A percentile compares a stretch with the other conserved stretches of the same genome.
phyloP scores from a whole-genome alignment of 106 monocot species.

The Dendrobium chrysotoxum region DNA sequence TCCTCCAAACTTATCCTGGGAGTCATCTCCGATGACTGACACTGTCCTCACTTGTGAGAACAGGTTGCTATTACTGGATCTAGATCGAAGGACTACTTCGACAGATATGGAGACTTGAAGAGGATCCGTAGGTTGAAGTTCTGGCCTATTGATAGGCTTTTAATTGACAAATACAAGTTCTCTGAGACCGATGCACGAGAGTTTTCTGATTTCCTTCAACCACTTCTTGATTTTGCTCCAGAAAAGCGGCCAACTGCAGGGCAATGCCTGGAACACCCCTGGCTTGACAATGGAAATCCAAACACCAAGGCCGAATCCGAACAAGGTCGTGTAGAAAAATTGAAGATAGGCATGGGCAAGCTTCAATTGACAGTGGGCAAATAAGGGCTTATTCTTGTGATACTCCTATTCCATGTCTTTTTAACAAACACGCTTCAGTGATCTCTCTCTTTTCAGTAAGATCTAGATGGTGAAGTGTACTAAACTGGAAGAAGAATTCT shows the following conservation, averaged over 20 bases:
- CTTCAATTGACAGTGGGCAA: slow-evolving; percentile 15
- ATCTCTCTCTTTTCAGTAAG: not conserved
- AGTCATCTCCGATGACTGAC: not conserved
- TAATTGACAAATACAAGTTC: slow-evolving; percentile 77
- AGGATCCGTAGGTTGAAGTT: slow-evolving; percentile 77
- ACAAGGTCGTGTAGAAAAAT: slow-evolving; percentile 12
- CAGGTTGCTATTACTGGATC: slow-evolving; percentile 65
- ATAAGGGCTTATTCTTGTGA: not conserved
- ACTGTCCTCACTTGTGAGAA: not conserved
- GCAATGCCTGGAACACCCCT: slow-evolving; percentile 60
- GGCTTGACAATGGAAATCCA: slow-evolving; percentile 27
- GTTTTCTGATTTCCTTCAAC: slow-evolving; percentile 63
- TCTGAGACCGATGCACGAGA: slow-evolving; percentile 43
- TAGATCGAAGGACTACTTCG: slow-evolving; percentile 85
- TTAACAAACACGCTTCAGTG: no score
- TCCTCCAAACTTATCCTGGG: not conserved
- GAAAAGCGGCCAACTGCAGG: slow-evolving; percentile 76
- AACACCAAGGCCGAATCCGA: slow-evolving; percentile 3
- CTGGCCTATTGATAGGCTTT: slow-evolving; percentile 52
- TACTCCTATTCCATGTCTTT: not conserved
- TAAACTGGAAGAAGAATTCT: no score
- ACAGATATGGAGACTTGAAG: slow-evolving; percentile 81
- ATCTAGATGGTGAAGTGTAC: no score
- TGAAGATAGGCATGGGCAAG: slow-evolving; percentile 24
- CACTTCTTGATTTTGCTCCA: slow-evolving; percentile 74